These are phyloP conservation scores for Breviolum minutum DNA, from an alignment of 73 alveolate genomes.

Conservation along the genomic window DNA sequence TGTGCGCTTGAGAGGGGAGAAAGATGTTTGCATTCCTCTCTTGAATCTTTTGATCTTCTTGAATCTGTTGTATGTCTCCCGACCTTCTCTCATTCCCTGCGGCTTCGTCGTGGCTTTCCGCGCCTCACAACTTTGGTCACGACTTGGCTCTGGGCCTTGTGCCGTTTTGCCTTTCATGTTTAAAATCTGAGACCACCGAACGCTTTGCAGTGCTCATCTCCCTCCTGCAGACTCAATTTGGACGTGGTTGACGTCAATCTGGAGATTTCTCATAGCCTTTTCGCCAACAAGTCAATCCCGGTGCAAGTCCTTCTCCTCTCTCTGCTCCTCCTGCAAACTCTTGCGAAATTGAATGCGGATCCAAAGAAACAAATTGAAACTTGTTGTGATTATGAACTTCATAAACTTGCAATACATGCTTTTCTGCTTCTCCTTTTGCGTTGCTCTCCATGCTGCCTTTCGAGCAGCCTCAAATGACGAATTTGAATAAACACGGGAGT, in stretches of 20 bases:
- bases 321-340: neutral
- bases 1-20: too few relatives aligned
- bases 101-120: constrained; percentile 64
- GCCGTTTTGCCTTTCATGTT: neutral
- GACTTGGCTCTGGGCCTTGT: too few relatives aligned
- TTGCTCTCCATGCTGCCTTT: constrained; percentile 82
- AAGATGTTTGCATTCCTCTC: neutral
- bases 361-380: neutral
- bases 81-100: constrained; percentile 11
- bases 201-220: constrained; percentile 1
- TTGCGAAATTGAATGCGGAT: neutral
- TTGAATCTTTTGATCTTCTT: neutral
- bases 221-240: neutral
- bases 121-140: neutral
- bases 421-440: constrained; percentile 22
- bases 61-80: neutral
- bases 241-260: neutral
- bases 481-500: too few relatives aligned
- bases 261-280: neutral
- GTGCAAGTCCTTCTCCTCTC: neutral
- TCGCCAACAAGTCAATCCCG: too few relatives aligned
- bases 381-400: too few relatives aligned
- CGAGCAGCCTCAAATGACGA: constrained; percentile 29
- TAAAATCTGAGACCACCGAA: neutral
- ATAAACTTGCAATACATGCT: too few relatives aligned